A percentile compares a stretch with the other conserved stretches of the same genome.
phyloP scores from a whole-genome alignment of 345 rosid species.

The Lumnitzera racemosa region DNA sequence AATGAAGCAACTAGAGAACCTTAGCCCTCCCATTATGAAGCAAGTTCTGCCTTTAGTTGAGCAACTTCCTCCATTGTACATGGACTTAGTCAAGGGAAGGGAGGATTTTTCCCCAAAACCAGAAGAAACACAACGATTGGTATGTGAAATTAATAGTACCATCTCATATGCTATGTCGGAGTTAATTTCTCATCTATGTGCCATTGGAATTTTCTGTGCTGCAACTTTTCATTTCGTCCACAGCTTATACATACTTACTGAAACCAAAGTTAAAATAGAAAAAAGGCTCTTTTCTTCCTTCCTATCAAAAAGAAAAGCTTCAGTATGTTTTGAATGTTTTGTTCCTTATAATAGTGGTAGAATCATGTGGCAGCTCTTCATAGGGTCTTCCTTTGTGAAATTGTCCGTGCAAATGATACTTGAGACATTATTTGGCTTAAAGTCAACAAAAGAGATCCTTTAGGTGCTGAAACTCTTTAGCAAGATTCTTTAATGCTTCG shows the following conservation, averaged over 20 bases:
- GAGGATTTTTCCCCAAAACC: conserved; percentile 95
- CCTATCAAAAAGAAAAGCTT: no score
- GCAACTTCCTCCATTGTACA: conserved; percentile 93
- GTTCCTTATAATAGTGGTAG: neutral
- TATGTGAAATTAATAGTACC: conserved; percentile 32
- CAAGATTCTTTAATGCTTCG: no score
- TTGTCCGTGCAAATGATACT: no score
- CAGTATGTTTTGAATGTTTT: neutral
- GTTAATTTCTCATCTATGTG: neutral
- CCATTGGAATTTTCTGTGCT: neutral
- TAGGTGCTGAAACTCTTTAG: no score
- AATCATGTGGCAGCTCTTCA: neutral
- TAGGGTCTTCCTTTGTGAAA: neutral
- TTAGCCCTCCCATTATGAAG: conserved; percentile 91
- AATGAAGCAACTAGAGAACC: conserved; percentile 76
- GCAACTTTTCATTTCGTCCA: neutral
- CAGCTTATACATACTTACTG: neutral
- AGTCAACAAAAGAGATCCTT: no score
- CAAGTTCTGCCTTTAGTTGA: conserved; percentile 91
- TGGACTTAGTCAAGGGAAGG: conserved; percentile 89
- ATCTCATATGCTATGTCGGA: neutral
- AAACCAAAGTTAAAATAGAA: no score
- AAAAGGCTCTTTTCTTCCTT: no score
- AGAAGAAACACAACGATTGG: conserved; percentile 92
- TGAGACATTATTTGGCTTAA: no score